A percentile compares a stretch with the other conserved stretches of the same genome.
Conservation (phyloP, 1,284 basidiomycete genomes). For the Malassezia equina region DNA sequence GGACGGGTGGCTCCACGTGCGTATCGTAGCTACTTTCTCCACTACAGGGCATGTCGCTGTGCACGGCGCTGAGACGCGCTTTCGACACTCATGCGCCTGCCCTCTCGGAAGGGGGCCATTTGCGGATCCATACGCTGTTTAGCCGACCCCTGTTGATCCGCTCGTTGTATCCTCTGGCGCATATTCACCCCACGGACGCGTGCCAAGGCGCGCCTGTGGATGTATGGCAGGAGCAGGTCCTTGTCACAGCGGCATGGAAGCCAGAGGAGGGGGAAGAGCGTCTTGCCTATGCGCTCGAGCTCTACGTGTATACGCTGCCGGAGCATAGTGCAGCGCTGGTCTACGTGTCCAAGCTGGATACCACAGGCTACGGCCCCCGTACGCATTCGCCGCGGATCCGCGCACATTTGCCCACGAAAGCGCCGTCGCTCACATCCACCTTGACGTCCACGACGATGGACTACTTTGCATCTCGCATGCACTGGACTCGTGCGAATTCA, state of each 20-base stretch:
- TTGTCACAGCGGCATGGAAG: constrained; percentile 22
- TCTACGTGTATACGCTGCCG: constrained; percentile 66
- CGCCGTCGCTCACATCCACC: constrained; percentile 52
- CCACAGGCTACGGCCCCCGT: constrained; percentile 63
- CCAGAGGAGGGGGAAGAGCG: not conserved
- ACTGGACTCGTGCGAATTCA: constrained; percentile 39
- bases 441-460: constrained; percentile 62
- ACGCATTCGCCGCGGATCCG: constrained; percentile 13
- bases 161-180: constrained; percentile 41
- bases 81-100: constrained; percentile 15
- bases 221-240: constrained; percentile 25
- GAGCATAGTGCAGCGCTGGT: constrained; percentile 62
- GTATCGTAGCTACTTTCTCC: not conserved
- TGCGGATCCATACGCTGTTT: constrained; percentile 33
- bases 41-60: not conserved
- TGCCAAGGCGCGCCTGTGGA: not conserved
- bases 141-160: constrained; percentile 31
- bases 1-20: not conserved
- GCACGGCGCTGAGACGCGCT: not conserved
- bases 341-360: constrained; percentile 88
- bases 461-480: constrained; percentile 57
- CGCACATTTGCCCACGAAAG: constrained; percentile 12
- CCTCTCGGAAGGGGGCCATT: constrained; percentile 15
- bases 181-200: constrained; percentile 23
- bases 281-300: constrained; percentile 70